Evolutionary conservation across 2,329 filamentous ascomycete genomes (phyloP).

Genomic region (Ramularia collo-cygni): DNA sequence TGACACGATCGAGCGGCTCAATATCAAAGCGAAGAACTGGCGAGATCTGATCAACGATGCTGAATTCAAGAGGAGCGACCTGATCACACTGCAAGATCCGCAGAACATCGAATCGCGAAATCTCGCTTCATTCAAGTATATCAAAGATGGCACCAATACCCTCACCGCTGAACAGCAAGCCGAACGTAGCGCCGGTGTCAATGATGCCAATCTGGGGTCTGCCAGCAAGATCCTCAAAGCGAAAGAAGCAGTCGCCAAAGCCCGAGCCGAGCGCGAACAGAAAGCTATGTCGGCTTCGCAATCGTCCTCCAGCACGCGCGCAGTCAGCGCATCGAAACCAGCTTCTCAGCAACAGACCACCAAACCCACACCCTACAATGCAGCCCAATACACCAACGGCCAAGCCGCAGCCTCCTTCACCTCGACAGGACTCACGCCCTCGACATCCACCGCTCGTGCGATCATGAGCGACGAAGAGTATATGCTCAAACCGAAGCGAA

Average conservation of each 20-base stretch:
- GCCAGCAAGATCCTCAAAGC: slow-evolving; percentile 78
- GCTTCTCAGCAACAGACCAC: slow-evolving; percentile 10
- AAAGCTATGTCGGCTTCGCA: slow-evolving; percentile 23
- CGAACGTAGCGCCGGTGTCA: slow-evolving; percentile 59
- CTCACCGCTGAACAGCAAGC: slow-evolving; percentile 64
- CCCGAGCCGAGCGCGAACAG: slow-evolving; percentile 60
- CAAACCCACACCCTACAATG: slow-evolving; percentile 62
- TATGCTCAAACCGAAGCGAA: slow-evolving; percentile 82
- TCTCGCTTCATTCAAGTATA: slow-evolving; percentile 78
- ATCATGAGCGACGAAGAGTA: slow-evolving; percentile 90
- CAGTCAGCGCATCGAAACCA: neutral
- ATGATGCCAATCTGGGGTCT: slow-evolving; percentile 71
- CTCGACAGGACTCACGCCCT: slow-evolving; percentile 84
- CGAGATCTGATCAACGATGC: slow-evolving; percentile 79
- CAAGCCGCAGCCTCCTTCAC: slow-evolving; percentile 90
- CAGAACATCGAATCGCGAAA: slow-evolving; percentile 80
- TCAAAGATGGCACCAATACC: slow-evolving; percentile 68
- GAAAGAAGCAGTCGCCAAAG: slow-evolving; percentile 88
- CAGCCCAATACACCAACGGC: slow-evolving; percentile 84
- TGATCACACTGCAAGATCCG: slow-evolving; percentile 93
- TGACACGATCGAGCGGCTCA: slow-evolving; percentile 91
- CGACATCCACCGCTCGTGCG: slow-evolving; percentile 81
- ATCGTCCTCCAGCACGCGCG: slow-evolving; percentile 8
- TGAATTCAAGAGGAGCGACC: slow-evolving; percentile 81
- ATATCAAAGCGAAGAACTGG: slow-evolving; percentile 97